Percentiles rank a stretch among this genome's conserved stretches.
Conservation (phyloP, 192 early-diverging fungal genomes). For the Linderina pennispora region DNA sequence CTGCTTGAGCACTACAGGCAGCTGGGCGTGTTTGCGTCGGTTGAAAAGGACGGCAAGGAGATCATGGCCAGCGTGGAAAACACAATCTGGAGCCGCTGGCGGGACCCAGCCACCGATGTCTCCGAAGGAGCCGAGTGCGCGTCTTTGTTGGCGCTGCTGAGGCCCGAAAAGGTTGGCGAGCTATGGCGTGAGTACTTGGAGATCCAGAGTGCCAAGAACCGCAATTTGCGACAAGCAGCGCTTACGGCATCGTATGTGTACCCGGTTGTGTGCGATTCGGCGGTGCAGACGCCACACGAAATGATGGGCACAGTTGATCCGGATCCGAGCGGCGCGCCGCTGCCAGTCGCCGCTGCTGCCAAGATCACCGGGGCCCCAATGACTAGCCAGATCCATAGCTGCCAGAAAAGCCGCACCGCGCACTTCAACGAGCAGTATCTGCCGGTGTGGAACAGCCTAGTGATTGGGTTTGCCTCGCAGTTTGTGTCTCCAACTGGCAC, state of each 20-base stretch:
- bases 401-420: slow-evolving; percentile 7
- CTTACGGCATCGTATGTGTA: slow-evolving; percentile 17
- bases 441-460: slow-evolving; percentile 40
- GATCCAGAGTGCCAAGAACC: slow-evolving; percentile 35
- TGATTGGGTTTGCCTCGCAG: slow-evolving; percentile 45
- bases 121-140: slow-evolving; percentile 34
- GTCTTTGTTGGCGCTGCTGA: slow-evolving; percentile 33
- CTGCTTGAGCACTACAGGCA: slow-evolving; percentile 73
- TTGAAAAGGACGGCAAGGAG: slow-evolving; percentile 71
- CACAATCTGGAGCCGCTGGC: slow-evolving; percentile 50
- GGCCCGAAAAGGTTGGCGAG: slow-evolving; percentile 11
- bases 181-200: slow-evolving; percentile 38
- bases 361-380: background rate
- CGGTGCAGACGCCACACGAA: background rate
- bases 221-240: slow-evolving; percentile 9
- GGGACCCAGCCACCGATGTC: slow-evolving; percentile 10
- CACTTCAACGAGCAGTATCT: slow-evolving; percentile 31
- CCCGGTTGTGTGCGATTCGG: slow-evolving; percentile 2
- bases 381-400: background rate
- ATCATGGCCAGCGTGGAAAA: slow-evolving; percentile 69
- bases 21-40: slow-evolving; percentile 69
- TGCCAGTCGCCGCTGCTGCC: slow-evolving; percentile 5
- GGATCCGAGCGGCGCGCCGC: slow-evolving; percentile 6
- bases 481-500: slow-evolving; percentile 41
- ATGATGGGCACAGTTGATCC: background rate